phyloP scores from a whole-genome alignment of 768 basidiomycete genomes.

The Tephrocybe sp. region DNA sequence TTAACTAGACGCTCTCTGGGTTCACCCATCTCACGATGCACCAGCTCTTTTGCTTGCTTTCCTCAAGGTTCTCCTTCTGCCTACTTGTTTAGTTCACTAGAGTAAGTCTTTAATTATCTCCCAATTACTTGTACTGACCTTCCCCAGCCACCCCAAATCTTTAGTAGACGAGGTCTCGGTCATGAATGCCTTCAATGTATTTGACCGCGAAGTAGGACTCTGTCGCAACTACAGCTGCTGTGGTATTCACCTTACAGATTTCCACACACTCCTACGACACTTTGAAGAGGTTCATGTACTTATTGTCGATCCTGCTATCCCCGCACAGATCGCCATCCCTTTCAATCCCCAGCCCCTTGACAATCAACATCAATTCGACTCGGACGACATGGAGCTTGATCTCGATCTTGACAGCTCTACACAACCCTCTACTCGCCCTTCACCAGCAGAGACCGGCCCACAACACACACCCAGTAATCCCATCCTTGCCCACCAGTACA shows the following conservation, averaged over 20 bases:
- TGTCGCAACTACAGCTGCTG: conserved; percentile 91
- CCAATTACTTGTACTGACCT: neutral
- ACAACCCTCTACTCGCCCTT: conserved; percentile 24
- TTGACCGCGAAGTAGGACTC: conserved; percentile 73
- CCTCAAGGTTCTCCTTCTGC: conserved; percentile 65
- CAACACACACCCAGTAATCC: no score
- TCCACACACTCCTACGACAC: conserved; percentile 88
- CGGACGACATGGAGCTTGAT: conserved; percentile 85
- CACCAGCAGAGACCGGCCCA: no score
- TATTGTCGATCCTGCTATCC: conserved; percentile 48
- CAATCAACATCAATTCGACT: conserved; percentile 40
- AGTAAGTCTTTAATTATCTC: conserved; percentile 47
- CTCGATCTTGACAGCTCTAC: conserved; percentile 48
- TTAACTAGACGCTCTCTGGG: no score
- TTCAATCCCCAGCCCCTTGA: conserved; percentile 38
- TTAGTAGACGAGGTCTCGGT: conserved; percentile 63
- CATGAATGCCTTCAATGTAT: conserved; percentile 63
- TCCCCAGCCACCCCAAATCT: conserved; percentile 31
- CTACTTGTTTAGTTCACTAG: conserved; percentile 59
- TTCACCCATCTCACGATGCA: conserved; percentile 71
- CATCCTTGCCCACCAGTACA: no score
- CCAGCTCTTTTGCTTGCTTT: conserved; percentile 62
- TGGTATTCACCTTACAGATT: conserved; percentile 66
- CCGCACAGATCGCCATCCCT: conserved; percentile 44
- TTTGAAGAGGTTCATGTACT: conserved; percentile 90